phyloP scores from a whole-genome alignment of 129 eudicot species.

The Tanacetum coccineum region DNA sequence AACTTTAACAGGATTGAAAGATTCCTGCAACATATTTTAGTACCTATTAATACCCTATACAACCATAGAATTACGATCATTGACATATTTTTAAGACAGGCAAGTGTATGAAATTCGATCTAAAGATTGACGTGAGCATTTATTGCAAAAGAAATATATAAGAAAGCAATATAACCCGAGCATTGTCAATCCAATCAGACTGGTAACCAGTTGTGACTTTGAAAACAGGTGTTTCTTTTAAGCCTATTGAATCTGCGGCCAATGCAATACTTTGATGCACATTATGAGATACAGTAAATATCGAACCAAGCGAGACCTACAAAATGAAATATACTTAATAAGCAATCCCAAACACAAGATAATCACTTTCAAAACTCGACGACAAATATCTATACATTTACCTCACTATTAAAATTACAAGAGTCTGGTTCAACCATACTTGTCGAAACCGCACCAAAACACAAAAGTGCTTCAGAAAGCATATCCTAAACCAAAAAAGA shows the following conservation, averaged over 20 bases:
- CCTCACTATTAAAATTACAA: constrained; percentile 39
- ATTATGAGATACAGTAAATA: constrained; percentile 53
- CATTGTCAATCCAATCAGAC: constrained; percentile 73
- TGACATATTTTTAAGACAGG: neutral
- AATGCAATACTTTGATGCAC: constrained; percentile 57
- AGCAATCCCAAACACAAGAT: too few relatives aligned
- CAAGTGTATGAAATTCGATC: too few relatives aligned
- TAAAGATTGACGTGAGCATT: neutral
- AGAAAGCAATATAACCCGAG: constrained; percentile 44
- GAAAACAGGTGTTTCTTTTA: constrained; percentile 60
- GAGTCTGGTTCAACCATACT: constrained; percentile 64
- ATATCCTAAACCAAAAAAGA: constrained; percentile 42
- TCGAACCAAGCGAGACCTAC: constrained; percentile 77
- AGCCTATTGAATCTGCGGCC: constrained; percentile 80
- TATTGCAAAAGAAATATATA: neutral
- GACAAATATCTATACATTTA: constrained; percentile 5
- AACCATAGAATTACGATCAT: constrained; percentile 11
- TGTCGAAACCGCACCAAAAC: constrained; percentile 86
- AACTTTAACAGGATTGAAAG: constrained; percentile 78
- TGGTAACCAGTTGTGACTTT: constrained; percentile 61
- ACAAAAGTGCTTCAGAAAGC: constrained; percentile 66
- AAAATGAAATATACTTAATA: neutral
- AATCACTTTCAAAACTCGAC: too few relatives aligned
- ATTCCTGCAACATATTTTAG: constrained; percentile 50
- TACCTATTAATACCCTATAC: constrained; percentile 5